Percentiles rank a stretch among this genome's conserved stretches.
phyloP scores from a whole-genome alignment of 305 asterid species.

The Nicotiana rustica region DNA sequence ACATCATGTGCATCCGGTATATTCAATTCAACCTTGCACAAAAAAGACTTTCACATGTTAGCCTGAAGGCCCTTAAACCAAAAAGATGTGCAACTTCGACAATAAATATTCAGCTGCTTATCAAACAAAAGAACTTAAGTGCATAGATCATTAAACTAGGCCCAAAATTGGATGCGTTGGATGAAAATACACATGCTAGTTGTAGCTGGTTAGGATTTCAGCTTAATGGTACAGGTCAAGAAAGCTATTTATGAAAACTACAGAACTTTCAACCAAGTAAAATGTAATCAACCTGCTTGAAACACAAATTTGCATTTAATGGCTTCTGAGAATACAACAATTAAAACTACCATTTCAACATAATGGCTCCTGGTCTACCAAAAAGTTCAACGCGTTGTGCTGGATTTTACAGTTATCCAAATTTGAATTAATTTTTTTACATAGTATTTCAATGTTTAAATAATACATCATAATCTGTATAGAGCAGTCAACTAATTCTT shows the following conservation, averaged over 20 bases:
- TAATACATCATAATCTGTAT: not conserved
- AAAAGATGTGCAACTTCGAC: not conserved
- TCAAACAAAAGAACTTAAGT: constrained; percentile 33
- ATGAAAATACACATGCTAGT: constrained; percentile 19
- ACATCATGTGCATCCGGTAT: constrained; percentile 70
- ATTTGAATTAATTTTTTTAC: not conserved
- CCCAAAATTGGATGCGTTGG: not conserved
- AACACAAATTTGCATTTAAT: constrained; percentile 6
- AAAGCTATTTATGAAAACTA: constrained; percentile 10
- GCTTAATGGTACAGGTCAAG: constrained; percentile 23
- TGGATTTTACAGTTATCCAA: not conserved
- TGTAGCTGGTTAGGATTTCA: not conserved
- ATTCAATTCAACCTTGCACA: constrained; percentile 68
- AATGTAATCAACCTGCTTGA: constrained; percentile 7
- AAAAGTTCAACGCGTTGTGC: not conserved
- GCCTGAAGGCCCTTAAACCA: constrained; percentile 28
- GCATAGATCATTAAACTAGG: constrained; percentile 5
- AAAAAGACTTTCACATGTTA: constrained; percentile 38
- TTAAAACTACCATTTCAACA: constrained; percentile 22
- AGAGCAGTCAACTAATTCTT: constrained; percentile 7
- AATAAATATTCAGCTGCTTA: constrained; percentile 18
- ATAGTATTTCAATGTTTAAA: not conserved
- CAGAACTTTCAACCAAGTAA: constrained; percentile 11
- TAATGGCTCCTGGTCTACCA: constrained; percentile 15
- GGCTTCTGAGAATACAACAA: not conserved